Conservation (phyloP, 768 basidiomycete genomes). For the Lentinula sp. region DNA sequence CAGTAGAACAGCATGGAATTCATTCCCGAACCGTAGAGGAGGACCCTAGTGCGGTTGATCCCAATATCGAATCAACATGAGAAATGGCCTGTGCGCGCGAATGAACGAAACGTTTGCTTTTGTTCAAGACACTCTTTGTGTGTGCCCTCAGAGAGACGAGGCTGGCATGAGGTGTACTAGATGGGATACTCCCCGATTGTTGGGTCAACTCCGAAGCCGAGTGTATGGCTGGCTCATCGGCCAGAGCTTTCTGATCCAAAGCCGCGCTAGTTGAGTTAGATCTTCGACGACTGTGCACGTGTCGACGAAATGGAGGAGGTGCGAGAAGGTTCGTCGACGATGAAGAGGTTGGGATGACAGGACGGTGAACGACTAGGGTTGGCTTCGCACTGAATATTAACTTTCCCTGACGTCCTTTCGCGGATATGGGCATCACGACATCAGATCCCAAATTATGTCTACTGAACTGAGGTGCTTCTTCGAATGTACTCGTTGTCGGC, state of each 20-base stretch:
- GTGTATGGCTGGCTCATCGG: background rate
- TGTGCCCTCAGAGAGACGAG: background rate
- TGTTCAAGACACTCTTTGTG: background rate
- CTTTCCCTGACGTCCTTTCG: background rate
- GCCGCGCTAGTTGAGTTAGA: background rate
- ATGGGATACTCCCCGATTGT: background rate
- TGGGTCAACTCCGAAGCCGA: background rate
- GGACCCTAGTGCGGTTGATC: background rate
- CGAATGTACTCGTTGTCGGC: background rate
- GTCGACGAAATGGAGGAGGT: background rate
- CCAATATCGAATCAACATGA: background rate
- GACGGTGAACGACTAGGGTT: background rate
- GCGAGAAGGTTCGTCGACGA: background rate
- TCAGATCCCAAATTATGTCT: background rate
- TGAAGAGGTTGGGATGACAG: background rate
- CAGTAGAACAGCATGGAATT: background rate
- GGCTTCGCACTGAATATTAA: background rate
- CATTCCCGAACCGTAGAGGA: background rate
- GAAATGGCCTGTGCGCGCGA: background rate
- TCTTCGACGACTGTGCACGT: background rate
- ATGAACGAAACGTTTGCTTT: background rate
- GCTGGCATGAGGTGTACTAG: background rate
- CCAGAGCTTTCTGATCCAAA: background rate
- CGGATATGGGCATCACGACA: background rate
- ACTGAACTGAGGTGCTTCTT: background rate